Percentiles rank a stretch among this genome's conserved stretches.
These are phyloP conservation scores for Sphaerulina vaccinii DNA, from an alignment of 2,329 filamentous ascomycete species.

Conservation along the genomic window DNA sequence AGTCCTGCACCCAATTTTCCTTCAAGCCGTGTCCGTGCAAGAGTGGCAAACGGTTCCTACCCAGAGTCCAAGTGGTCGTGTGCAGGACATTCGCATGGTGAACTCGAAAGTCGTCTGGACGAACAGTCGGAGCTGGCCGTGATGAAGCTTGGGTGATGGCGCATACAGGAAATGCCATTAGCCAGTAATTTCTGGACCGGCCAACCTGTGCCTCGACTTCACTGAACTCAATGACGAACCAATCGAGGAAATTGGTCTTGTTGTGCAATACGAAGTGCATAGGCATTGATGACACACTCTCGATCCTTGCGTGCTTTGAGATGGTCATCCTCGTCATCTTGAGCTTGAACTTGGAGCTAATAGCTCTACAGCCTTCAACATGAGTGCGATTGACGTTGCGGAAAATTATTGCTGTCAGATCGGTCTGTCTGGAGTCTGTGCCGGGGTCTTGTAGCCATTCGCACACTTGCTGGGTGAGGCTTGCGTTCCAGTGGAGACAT, in stretches of 20 bases:
- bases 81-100: background rate
- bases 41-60: background rate
- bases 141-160: background rate
- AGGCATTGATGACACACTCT: no score
- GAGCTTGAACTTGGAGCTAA: background rate
- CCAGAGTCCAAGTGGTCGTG: slow-evolving; percentile 9
- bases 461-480: background rate
- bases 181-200: slow-evolving; percentile 5
- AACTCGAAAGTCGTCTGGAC: background rate
- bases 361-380: background rate
- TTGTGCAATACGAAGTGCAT: no score
- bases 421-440: background rate
- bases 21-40: slow-evolving; percentile 5
- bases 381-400: background rate
- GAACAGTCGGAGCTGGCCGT: background rate
- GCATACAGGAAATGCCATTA: slow-evolving; percentile 11
- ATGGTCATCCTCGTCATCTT: slow-evolving; percentile 8
- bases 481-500: background rate
- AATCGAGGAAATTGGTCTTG: no score
- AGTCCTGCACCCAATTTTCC: background rate
- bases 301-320: background rate
- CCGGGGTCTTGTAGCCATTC: slow-evolving; percentile 5
- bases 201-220: background rate
- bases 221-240: slow-evolving; percentile 3
- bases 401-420: background rate